Conservation (phyloP, 805 yeast species). For the Grigorovia jiainica region DNA sequence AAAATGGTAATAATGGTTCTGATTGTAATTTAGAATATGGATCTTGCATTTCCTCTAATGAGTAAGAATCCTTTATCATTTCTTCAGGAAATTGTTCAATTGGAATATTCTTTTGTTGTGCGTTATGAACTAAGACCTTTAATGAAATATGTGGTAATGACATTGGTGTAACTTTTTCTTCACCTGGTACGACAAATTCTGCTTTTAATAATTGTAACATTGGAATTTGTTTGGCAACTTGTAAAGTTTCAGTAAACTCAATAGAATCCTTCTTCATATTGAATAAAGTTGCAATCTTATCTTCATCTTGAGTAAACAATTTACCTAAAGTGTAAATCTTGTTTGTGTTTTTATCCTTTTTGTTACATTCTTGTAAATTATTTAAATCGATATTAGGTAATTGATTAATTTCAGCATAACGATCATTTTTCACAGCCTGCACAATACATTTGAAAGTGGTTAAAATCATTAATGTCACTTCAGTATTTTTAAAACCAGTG, state of each 20-base stretch:
- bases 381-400: conserved; percentile 60
- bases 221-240: conserved; percentile 60
- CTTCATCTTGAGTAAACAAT: conserved; percentile 48
- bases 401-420: conserved; percentile 62
- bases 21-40: conserved; percentile 57
- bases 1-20: conserved; percentile 63
- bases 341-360: conserved; percentile 14
- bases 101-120: conserved; percentile 50
- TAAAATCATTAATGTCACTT: conserved; percentile 47
- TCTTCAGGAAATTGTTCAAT: conserved; percentile 29
- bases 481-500: conserved; percentile 64
- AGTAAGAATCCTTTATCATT: conserved; percentile 43
- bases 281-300: conserved; percentile 40
- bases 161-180: conserved; percentile 54
- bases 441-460: conserved; percentile 62
- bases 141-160: conserved; percentile 67
- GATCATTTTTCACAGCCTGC: conserved; percentile 60
- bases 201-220: conserved; percentile 56
- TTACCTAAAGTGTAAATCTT: conserved; percentile 57
- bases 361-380: conserved; percentile 33
- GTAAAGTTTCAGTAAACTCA: conserved; percentile 40
- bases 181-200: conserved; percentile 82
- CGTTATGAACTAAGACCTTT: conserved; percentile 67
- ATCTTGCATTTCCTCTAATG: conserved; percentile 57
- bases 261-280: too few species aligned